Base-by-base conservation (phyloP, 805 yeast genomes). In the Candida schatavii region DNA sequence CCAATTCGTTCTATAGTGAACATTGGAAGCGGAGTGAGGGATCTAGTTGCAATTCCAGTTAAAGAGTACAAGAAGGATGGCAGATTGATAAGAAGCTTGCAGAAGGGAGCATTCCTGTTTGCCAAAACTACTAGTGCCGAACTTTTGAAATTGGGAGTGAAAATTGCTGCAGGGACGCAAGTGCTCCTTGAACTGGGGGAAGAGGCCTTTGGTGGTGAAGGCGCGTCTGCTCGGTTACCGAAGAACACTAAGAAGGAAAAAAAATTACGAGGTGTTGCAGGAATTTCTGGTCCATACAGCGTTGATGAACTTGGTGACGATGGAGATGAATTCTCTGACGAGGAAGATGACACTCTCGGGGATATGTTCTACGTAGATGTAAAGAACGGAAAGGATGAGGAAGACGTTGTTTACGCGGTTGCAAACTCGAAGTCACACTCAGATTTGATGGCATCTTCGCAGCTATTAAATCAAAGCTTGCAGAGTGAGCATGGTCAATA, bases 91-190 rank as follows among this genome's bases (percentile, higher is more conserved):
- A 69, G 87, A 50, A 79, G 93, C 46, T 48, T 89, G 1, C 87
- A 86, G 51, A 82, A 82, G 48, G 95, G 95, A 2, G 83, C 90
- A 0, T 62, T 69, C 41, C 72, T 80, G 5, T 88, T 90, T 62
- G 81, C 90, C 1, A 81, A 75, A 50, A 81, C 85, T 3, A 84
- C 97, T 0, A 77, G 93, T 3, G 85, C 83, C 43, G 97, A 90
- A 57, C 61, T 89, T 26, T 67, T 90, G 35, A 83, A 84, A 51
- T 69, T 90, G 35, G 96, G 97, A 0, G 91, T 86, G 0, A 88
- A 85, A 51, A 56, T 90, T 22, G 90, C 95, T 1, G 83, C 89
- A 7, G 97, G 97, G 0, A 86, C 96, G 0, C 97, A 89, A 54
- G 79, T 82, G 0, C 61, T 87, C 2, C 61, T 90, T 34, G 97